phyloP scores from a whole-genome alignment of 176 grass and related monocot genomes.

The Paspalum notatum region DNA sequence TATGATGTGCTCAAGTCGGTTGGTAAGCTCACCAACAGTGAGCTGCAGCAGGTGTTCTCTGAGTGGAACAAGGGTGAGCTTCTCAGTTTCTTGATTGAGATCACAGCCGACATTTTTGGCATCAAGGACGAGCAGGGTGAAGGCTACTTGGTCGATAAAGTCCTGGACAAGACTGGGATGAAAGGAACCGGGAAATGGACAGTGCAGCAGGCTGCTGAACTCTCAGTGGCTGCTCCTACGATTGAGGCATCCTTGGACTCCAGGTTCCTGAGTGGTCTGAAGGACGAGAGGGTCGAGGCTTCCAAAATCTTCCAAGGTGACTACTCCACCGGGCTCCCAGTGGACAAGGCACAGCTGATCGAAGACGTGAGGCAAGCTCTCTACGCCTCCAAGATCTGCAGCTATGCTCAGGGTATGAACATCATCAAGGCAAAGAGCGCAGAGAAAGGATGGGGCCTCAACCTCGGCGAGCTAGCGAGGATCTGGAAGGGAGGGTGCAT shows the following conservation, averaged over 20 bases:
- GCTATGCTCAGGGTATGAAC: slow-evolving; percentile 86
- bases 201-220: slow-evolving; percentile 79
- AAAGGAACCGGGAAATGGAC: slow-evolving; percentile 89
- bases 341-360: slow-evolving; percentile 80
- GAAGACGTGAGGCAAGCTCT: slow-evolving; percentile 76
- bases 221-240: slow-evolving; percentile 77
- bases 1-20: slow-evolving; percentile 81
- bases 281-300: slow-evolving; percentile 65
- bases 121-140: slow-evolving; percentile 77
- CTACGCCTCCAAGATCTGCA: slow-evolving; percentile 84
- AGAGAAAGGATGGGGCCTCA: slow-evolving; percentile 75
- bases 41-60: slow-evolving; percentile 78
- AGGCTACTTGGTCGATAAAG: slow-evolving; percentile 76
- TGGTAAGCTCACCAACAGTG: slow-evolving; percentile 74
- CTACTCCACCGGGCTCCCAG: slow-evolving; percentile 37
- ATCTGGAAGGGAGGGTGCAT: slow-evolving; percentile 95
- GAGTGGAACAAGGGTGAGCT: slow-evolving; percentile 92
- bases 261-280: slow-evolving; percentile 77
- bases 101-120: slow-evolving; percentile 73
- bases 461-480: slow-evolving; percentile 78
- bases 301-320: slow-evolving; percentile 71
- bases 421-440: slow-evolving; percentile 78
- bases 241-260: slow-evolving; percentile 83
- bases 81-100: slow-evolving; percentile 83
- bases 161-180: slow-evolving; percentile 91